Percentiles rank a stretch among this genome's conserved stretches.
Evolutionary conservation across 108 stramenopile genomes (phyloP).

Genomic region (Schizochytrium sp.): DNA sequence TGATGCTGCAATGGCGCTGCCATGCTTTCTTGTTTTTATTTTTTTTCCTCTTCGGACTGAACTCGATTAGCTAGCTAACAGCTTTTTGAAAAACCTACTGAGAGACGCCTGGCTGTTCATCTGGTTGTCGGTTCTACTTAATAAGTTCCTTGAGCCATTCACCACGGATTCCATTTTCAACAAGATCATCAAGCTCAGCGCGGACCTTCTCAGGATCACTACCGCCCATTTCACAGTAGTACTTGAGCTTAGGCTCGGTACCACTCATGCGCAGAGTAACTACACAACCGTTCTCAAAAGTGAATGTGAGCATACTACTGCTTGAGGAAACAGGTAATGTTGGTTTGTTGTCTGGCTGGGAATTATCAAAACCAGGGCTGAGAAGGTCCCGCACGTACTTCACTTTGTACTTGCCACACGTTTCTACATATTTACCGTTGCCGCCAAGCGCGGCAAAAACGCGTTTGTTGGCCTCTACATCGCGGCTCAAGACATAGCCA

Average conservation of each 20-base stretch:
- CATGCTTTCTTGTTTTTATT: neutral
- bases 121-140: neutral
- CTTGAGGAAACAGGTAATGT: constrained; percentile 83
- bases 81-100: neutral
- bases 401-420: constrained; percentile 77
- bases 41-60: neutral
- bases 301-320: constrained; percentile 91
- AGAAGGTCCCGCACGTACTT: constrained; percentile 87
- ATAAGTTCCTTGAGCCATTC: constrained; percentile 43
- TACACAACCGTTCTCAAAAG: constrained; percentile 90
- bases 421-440: constrained; percentile 80
- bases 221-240: constrained; percentile 85
- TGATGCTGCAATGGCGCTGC: neutral
- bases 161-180: constrained; percentile 35
- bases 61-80: neutral
- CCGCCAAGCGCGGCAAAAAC: constrained; percentile 85
- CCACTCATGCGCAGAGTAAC: constrained; percentile 94
- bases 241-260: constrained; percentile 98
- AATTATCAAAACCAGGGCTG: constrained; percentile 86
- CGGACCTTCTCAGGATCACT: constrained; percentile 16
- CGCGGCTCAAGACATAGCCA: constrained; percentile 89
- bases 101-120: neutral
- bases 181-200: constrained; percentile 44
- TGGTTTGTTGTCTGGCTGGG: constrained; percentile 82
- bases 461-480: constrained; percentile 78